Base-by-base conservation (phyloP, 306 rosid species). In the Potentilla sterilis region DNA sequence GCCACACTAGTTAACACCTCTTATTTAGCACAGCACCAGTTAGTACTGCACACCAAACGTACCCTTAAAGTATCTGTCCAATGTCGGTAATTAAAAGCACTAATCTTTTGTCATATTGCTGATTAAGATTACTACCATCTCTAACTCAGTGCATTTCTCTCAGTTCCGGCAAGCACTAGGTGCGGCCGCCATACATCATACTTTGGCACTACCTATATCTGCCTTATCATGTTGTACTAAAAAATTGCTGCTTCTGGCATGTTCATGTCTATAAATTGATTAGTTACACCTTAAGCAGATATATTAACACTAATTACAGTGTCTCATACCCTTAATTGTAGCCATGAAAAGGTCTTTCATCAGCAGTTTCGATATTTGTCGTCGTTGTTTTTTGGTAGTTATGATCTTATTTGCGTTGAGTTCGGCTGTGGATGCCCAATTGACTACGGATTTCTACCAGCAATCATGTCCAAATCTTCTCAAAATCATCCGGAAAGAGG, bases 381-480 rank as follows among this genome's bases (percentile, higher is more conserved):
- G 52, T 61, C 55, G 63, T 41, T 74, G 22, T 77, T 77, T 77
- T 49, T 67, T 85, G 77, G 8, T 70, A 16, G 4, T 71, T 5
- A 64, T 83, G 67, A 70, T 44, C 58, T 12, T 87, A 49, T 68
- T 85, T 46, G 72, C 87, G 67, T 41, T 86, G 73, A 76, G 87
- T 75, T 85, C 76, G 40, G 79, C 67, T 49, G 89, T 73, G 21
- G 85, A 75, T 8, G 87, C 93, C 16, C 92, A 95, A 34, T 77
- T 95, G 4, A 83, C 85, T 66, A 63, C 87, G 46, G 89, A 92
- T 67, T 95, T 95, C 79, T 95, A 95, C 42, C 34, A 44, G 22
- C 58, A 83, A 49, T 80, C 93, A 2, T 95, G 98, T 77, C 97
- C 98, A 13, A 72, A 79, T 14, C 75, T 95, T 62, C 57, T 54